Conservation (phyloP, 331 rosid genomes). For the Quercus phellos region DNA sequence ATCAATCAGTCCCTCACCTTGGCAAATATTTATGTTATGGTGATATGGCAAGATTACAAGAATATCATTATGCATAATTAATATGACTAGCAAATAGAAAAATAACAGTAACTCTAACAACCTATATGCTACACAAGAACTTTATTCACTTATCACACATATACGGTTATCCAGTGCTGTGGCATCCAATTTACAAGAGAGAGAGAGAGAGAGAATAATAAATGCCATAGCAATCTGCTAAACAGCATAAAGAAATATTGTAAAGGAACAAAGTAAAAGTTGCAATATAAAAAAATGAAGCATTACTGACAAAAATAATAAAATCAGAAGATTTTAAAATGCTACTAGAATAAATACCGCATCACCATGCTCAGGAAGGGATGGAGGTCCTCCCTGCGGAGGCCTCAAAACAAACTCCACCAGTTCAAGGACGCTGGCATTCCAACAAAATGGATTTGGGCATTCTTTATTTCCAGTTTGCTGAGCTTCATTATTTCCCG, state of each 20-base stretch:
- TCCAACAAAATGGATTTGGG: slow-evolving; percentile 44
- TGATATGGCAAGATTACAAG: too few species aligned
- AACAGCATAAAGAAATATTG: not conserved
- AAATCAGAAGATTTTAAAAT: slow-evolving; percentile 8
- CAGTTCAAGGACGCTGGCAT: slow-evolving; percentile 52
- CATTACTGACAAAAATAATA: not conserved
- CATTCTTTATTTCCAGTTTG: slow-evolving; percentile 12
- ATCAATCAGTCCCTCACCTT: too few species aligned
- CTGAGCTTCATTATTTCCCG: slow-evolving; percentile 18
- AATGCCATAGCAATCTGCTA: not conserved
- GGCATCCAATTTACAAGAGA: not conserved
- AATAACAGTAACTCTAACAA: too few species aligned
- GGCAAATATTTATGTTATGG: too few species aligned
- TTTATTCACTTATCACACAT: not conserved
- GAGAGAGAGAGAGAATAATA: not conserved
- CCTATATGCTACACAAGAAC: not conserved
- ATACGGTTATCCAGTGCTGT: not conserved
- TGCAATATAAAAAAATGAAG: slow-evolving; percentile 1
- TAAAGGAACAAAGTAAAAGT: slow-evolving; percentile 1
- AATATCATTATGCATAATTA: too few species aligned
- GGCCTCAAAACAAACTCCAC: slow-evolving; percentile 70
- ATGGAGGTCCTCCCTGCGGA: slow-evolving; percentile 83
- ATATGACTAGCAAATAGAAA: too few species aligned
- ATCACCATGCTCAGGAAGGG: slow-evolving; percentile 76
- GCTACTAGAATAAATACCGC: slow-evolving; percentile 46